These are phyloP conservation scores for Epichloe glyceriae DNA, from an alignment of 2,329 filamentous ascomycete genomes.

Conservation along the genomic window DNA sequence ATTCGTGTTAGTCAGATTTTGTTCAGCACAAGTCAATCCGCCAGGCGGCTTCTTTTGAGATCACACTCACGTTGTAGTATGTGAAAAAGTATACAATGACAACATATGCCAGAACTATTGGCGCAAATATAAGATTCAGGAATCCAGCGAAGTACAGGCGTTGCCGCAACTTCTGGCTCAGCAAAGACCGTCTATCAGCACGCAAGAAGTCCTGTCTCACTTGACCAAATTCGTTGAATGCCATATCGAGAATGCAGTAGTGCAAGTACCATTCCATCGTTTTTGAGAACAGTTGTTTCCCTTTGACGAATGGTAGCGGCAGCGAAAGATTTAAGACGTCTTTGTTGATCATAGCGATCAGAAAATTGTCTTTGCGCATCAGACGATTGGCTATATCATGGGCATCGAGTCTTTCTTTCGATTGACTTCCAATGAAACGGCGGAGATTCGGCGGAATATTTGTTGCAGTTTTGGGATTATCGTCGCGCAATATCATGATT, in stretches of 20 bases:
- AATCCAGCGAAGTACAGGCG: constrained; percentile 74
- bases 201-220: constrained; percentile 78
- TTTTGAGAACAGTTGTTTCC: constrained; percentile 72
- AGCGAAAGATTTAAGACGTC: constrained; percentile 81
- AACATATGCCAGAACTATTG: constrained; percentile 77
- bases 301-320: constrained; percentile 69
- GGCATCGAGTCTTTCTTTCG: constrained; percentile 87
- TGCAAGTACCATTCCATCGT: constrained; percentile 88
- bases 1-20: neutral
- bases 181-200: constrained; percentile 61
- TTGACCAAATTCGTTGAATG: constrained; percentile 82
- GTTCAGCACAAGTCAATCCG: neutral
- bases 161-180: constrained; percentile 65
- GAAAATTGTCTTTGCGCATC: constrained; percentile 94
- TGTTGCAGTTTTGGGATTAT: constrained; percentile 66
- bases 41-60: neutral
- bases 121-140: constrained; percentile 76
- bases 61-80: constrained; percentile 66
- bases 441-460: constrained; percentile 39
- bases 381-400: constrained; percentile 94
- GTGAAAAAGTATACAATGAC: constrained; percentile 85
- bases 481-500: constrained; percentile 70
- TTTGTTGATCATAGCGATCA: constrained; percentile 96
- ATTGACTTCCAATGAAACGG: constrained; percentile 63
- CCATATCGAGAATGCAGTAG: constrained; percentile 81